Evolutionary conservation across 345 rosid species (phyloP).

Genomic region (Acer campestre): DNA sequence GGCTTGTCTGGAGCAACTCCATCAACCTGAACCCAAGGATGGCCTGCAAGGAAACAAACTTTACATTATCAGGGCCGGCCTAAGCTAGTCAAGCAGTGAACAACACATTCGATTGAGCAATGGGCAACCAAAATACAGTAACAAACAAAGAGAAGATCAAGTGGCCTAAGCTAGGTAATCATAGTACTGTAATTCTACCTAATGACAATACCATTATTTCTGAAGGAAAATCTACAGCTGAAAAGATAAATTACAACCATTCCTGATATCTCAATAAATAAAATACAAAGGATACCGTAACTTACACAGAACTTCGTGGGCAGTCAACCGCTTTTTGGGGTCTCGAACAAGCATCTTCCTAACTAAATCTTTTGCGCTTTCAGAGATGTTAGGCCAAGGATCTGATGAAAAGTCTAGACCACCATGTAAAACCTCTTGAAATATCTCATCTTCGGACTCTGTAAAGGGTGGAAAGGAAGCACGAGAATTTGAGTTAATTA

Average conservation of each 20-base stretch:
- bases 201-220: neutral
- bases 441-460: conserved; percentile 86
- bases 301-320: conserved; percentile 83
- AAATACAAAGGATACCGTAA: neutral
- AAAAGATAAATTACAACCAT: neutral
- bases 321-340: conserved; percentile 63
- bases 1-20: conserved; percentile 87
- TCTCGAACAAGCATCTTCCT: conserved; percentile 75
- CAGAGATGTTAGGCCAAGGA: conserved; percentile 91
- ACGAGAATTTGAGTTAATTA: neutral
- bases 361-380: conserved; percentile 80
- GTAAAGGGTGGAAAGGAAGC: neutral
- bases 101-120: too few relatives aligned
- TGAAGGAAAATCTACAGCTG: neutral
- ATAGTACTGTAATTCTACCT: neutral
- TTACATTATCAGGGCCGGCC: neutral
- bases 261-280: neutral
- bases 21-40: conserved; percentile 82
- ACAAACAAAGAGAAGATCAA: too few relatives aligned
- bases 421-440: conserved; percentile 77
- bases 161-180: too few relatives aligned
- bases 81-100: neutral
- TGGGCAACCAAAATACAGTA: too few relatives aligned
- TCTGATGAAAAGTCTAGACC: conserved; percentile 73
- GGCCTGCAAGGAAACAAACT: conserved; percentile 51